These are phyloP conservation scores for Lentinula sp. DNA, from an alignment of 768 basidiomycete genomes.

Conservation along the genomic window DNA sequence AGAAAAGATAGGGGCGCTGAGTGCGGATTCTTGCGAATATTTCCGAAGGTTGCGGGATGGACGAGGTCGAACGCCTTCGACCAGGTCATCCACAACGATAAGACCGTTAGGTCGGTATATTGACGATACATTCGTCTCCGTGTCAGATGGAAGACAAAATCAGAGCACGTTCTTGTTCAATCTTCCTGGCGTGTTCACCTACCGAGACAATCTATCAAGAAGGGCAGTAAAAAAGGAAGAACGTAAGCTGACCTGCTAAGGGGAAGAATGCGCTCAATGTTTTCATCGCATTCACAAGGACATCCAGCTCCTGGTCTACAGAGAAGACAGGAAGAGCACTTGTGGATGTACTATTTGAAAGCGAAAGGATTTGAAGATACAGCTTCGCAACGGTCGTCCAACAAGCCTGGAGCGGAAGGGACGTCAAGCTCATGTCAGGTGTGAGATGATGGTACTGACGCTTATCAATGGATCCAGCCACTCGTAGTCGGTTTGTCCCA, in stretches of 20 bases:
- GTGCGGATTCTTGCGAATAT: background rate
- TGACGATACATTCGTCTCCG: background rate
- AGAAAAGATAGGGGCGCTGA: background rate
- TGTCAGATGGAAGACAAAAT: background rate
- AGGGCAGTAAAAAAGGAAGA: background rate
- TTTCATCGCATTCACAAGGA: constrained; percentile 27
- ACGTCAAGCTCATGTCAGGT: background rate
- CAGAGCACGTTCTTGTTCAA: background rate
- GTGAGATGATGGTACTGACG: constrained; percentile 28
- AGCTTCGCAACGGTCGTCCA: constrained; percentile 33
- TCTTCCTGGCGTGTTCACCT: background rate
- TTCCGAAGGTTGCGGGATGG: background rate
- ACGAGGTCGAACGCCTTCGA: too few relatives aligned
- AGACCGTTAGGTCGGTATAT: background rate
- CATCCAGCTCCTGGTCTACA: constrained; percentile 25
- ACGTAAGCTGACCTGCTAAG: constrained; percentile 21
- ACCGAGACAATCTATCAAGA: background rate
- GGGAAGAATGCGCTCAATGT: constrained; percentile 28
- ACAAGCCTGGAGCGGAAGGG: constrained; percentile 23
- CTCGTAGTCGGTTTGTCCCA: constrained; percentile 44
- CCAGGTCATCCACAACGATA: background rate
- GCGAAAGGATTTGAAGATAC: constrained; percentile 25
- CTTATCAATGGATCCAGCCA: constrained; percentile 48
- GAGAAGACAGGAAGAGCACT: constrained; percentile 12
- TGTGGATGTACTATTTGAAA: constrained; percentile 12